Evolutionary conservation across 805 yeast genomes (phyloP), one percentile per base, ranked within the genome.

Genomic region (Huiozyma sinensis): DNA sequence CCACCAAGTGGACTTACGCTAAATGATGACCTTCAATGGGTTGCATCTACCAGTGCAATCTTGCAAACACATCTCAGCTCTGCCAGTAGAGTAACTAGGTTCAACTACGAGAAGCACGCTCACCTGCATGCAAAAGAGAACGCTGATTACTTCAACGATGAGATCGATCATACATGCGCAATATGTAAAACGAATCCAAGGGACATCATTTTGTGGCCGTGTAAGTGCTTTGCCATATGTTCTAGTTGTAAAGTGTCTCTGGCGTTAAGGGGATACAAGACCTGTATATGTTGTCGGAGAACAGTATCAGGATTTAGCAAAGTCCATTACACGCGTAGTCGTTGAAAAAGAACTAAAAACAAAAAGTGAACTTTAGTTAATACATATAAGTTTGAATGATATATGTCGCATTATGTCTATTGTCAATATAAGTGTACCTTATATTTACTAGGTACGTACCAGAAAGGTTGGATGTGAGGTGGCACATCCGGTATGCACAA

Each of bases 161-260:
- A 54, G 63, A 31, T 31, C 4, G 58, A 66, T 31, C 51, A 76
- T 6, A 68, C 69, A 7, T 88, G 97, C 63, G 95, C 85, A 7
- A 82, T 88, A 4, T 88, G 96, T 59, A 94, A 83, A 53, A 70
- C 73, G 6, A 78, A 81, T 46, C 74, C 77, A 6, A 70, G 96
- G 49, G 81, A 80, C 45, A 75, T 89, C 40, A 78, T 88, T 9
- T 66, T 89, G 4, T 88, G 96, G 96, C 97, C 97, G 1, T 88
- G 97, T 58, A 75, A 79, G 53, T 88, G 97, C 60, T 77, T 88
- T 49, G 89, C 95, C 0, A 68, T 88, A 6, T 88, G 97, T 61
- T 95, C 87, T 50, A 72, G 74, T 31, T 88, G 97, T 57, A 72
- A 96, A 13, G 68, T 83, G 9, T 77, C 84, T 17, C 68, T 88